A percentile compares a stretch with the other conserved stretches of the same genome.
These are phyloP conservation scores for Zopfia rhizophila DNA, from an alignment of 2,329 filamentous ascomycete genomes.

Conservation along the genomic window DNA sequence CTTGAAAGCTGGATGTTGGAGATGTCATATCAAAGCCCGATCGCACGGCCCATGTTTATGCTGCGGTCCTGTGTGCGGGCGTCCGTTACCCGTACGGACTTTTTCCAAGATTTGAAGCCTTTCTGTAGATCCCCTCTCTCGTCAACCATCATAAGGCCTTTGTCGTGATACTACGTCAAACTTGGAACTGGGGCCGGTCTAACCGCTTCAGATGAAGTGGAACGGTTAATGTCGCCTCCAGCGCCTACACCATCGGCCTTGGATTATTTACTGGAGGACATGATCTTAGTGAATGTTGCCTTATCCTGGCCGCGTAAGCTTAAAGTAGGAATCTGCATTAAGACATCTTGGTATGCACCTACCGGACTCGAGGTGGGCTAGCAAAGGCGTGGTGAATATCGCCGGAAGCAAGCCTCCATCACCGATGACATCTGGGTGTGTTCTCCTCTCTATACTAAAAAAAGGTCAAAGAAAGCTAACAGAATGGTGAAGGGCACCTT, in stretches of 20 bases:
- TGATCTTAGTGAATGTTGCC: constrained; percentile 4
- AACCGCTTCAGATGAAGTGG: constrained; percentile 8
- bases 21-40: constrained; percentile 23
- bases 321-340: constrained; percentile 34
- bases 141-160: no score
- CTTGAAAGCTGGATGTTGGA: constrained; percentile 5
- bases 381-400: background rate
- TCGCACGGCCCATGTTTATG: constrained; percentile 27
- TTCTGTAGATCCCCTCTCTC: constrained; percentile 3
- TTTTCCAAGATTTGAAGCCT: background rate
- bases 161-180: constrained; percentile 23
- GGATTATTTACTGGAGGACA: constrained; percentile 4
- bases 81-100: constrained; percentile 11
- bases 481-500: no score
- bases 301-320: constrained; percentile 41
- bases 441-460: no score
- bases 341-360: constrained; percentile 21
- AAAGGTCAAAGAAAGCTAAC: no score
- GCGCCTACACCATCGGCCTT: background rate
- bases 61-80: constrained; percentile 23
- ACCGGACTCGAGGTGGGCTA: no score
- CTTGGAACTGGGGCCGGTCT: constrained; percentile 10
- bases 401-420: constrained; percentile 2
- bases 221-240: constrained; percentile 9
- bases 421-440: constrained; percentile 7